Evolutionary conservation across 1,284 basidiomycete genomes (phyloP).

Genomic region (Cryptococcus sp.): DNA sequence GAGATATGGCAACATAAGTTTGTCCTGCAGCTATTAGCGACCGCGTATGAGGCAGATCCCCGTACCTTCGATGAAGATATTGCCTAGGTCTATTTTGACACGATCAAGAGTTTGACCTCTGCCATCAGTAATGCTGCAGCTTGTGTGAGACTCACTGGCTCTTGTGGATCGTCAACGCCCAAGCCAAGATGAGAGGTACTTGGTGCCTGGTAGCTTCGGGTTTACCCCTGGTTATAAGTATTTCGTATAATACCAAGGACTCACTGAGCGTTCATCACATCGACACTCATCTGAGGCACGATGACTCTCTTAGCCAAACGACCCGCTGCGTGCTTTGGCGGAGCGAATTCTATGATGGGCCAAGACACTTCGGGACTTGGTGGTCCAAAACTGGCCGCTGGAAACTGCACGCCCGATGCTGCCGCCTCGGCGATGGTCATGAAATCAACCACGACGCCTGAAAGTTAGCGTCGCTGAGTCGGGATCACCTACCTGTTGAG

Average conservation of each 20-base stretch:
- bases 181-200: slow-evolving; percentile 37
- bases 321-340: slow-evolving; percentile 17
- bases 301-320: slow-evolving; percentile 12
- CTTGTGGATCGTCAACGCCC: slow-evolving; percentile 47
- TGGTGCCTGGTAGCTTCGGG: slow-evolving; percentile 34
- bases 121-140: background rate
- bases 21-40: slow-evolving; percentile 24
- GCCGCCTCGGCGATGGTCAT: slow-evolving; percentile 20
- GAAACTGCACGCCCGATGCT: slow-evolving; percentile 12
- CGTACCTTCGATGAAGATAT: slow-evolving; percentile 59
- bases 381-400: slow-evolving; percentile 6
- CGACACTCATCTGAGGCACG: slow-evolving; percentile 29
- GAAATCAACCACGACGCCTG: slow-evolving; percentile 29
- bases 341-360: slow-evolving; percentile 40
- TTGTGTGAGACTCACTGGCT: slow-evolving; percentile 15
- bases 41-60: too few relatives aligned
- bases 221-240: slow-evolving; percentile 11
- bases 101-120: slow-evolving; percentile 63
- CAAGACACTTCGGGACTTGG: slow-evolving; percentile 9
- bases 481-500: slow-evolving; percentile 19
- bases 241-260: slow-evolving; percentile 1
- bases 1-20: slow-evolving; percentile 44
- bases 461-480: background rate
- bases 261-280: slow-evolving; percentile 31
- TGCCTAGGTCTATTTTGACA: slow-evolving; percentile 76